Conservation (phyloP, 2,329 filamentous ascomycete species). For the Chalaropsis thielavioides region DNA sequence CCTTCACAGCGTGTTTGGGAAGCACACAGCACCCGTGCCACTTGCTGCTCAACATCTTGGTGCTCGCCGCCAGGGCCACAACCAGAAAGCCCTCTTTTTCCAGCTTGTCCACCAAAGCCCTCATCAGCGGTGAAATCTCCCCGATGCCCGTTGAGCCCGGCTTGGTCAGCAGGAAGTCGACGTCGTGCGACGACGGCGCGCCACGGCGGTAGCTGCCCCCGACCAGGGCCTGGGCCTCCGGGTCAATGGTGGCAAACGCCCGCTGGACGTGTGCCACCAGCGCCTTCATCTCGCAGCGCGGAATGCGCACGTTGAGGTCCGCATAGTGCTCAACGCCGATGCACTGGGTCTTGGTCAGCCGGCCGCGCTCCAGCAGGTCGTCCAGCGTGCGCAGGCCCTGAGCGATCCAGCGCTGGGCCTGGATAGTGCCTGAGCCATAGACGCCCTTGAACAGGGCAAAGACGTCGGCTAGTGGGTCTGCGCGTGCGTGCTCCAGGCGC, state of each 20-base stretch:
- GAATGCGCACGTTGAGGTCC: slow-evolving; percentile 67
- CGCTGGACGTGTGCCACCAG: slow-evolving; percentile 51
- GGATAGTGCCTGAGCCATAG: slow-evolving; percentile 59
- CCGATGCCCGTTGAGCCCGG: slow-evolving; percentile 36
- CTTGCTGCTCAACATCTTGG: slow-evolving; percentile 44
- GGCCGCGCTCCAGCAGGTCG: slow-evolving; percentile 48
- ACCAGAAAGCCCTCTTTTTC: slow-evolving; percentile 51
- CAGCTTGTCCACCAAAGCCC: slow-evolving; percentile 47
- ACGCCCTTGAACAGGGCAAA: slow-evolving; percentile 60
- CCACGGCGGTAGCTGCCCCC: slow-evolving; percentile 79
- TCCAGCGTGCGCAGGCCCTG: slow-evolving; percentile 60
- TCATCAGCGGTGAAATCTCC: slow-evolving; percentile 48
- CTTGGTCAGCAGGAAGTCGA: slow-evolving; percentile 73
- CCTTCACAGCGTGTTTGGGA: slow-evolving; percentile 30
- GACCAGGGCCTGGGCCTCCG: slow-evolving; percentile 53
- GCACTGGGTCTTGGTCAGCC: slow-evolving; percentile 53
- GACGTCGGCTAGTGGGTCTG: slow-evolving; percentile 49
- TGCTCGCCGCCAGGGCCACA: slow-evolving; percentile 45
- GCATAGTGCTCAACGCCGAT: slow-evolving; percentile 67
- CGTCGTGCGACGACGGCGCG: slow-evolving; percentile 57
- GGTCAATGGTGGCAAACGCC: slow-evolving; percentile 46
- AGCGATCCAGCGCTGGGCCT: slow-evolving; percentile 62
- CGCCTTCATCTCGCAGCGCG: slow-evolving; percentile 56
- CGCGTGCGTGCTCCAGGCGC: slow-evolving; percentile 54
- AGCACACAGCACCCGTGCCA: slow-evolving; percentile 79